phyloP scores from a whole-genome alignment of 306 rosid species.

The Begonia fuchsioides region DNA sequence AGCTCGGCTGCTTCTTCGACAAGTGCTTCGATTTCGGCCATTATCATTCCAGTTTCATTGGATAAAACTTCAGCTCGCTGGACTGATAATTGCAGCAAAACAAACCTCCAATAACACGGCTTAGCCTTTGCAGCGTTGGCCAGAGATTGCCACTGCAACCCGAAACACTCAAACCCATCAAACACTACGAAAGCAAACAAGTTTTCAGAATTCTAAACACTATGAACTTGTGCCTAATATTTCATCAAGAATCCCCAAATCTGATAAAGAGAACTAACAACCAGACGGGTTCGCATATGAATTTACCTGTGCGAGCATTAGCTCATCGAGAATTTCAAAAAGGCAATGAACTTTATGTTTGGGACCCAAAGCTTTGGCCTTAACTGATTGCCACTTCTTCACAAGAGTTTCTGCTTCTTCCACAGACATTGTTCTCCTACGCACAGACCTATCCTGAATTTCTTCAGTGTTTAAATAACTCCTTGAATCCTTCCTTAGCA shows the following conservation, averaged over 20 bases:
- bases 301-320: conserved; percentile 89
- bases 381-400: conserved; percentile 77
- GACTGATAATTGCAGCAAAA: conserved; percentile 68
- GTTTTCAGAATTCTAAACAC: too few species aligned
- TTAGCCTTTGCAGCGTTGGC: conserved; percentile 71
- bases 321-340: conserved; percentile 63
- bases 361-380: conserved; percentile 95
- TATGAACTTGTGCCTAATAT: too few species aligned
- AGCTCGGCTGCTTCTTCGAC: conserved; percentile 98
- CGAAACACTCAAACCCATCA: too few species aligned
- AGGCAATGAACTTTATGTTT: conserved; percentile 51
- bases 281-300: neutral
- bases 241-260: too few species aligned
- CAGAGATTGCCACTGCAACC: conserved; percentile 59
- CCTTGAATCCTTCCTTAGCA: conserved; percentile 24
- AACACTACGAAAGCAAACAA: too few species aligned
- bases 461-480: conserved; percentile 27
- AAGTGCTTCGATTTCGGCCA: conserved; percentile 69
- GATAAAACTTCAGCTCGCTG: conserved; percentile 69
- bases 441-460: conserved; percentile 15
- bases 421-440: conserved; percentile 48
- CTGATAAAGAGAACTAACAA: too few species aligned
- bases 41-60: conserved; percentile 46
- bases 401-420: conserved; percentile 91
- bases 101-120: conserved; percentile 85